These are phyloP conservation scores for Torulaspora pretoriensis DNA, from an alignment of 1,139 yeast species.

Conservation along the genomic window DNA sequence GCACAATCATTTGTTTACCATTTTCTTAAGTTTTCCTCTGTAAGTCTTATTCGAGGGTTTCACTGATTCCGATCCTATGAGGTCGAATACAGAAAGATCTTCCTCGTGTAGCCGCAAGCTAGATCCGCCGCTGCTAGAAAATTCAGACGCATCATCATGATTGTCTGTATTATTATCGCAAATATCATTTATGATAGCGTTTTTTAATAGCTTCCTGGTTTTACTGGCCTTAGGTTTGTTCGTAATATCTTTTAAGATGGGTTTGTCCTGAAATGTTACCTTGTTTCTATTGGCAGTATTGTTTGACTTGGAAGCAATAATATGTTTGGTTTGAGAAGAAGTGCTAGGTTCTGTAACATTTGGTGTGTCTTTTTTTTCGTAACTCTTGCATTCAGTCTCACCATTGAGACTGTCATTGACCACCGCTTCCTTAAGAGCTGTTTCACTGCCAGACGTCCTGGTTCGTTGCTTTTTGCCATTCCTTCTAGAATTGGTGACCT, in stretches of 20 bases:
- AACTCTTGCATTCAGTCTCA: background rate
- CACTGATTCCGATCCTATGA: constrained; percentile 24
- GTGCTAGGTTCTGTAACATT: background rate
- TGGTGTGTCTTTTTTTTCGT: background rate
- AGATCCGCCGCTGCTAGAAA: constrained; percentile 12
- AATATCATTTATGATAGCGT: constrained; percentile 31
- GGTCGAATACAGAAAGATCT: constrained; percentile 34
- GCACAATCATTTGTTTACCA: constrained; percentile 3
- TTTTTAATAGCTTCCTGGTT: constrained; percentile 29
- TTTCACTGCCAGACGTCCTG: constrained; percentile 4
- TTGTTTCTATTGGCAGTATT: background rate
- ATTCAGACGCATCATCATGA: constrained; percentile 9
- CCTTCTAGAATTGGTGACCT: constrained; percentile 19
- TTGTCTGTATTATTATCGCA: constrained; percentile 22
- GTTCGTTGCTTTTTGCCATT: background rate
- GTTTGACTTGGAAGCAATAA: no score
- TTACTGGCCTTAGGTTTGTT: constrained; percentile 19
- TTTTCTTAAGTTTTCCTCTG: constrained; percentile 22
- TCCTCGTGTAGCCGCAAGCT: constrained; percentile 29
- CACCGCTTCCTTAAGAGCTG: constrained; percentile 2
- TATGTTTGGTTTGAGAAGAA: background rate
- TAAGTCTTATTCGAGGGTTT: constrained; percentile 26
- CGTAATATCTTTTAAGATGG: constrained; percentile 26
- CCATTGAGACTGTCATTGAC: background rate
- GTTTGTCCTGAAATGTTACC: background rate